These are phyloP conservation scores for Suhomyces bokatorum DNA, from an alignment of 1,139 yeast genomes.

Conservation along the genomic window DNA sequence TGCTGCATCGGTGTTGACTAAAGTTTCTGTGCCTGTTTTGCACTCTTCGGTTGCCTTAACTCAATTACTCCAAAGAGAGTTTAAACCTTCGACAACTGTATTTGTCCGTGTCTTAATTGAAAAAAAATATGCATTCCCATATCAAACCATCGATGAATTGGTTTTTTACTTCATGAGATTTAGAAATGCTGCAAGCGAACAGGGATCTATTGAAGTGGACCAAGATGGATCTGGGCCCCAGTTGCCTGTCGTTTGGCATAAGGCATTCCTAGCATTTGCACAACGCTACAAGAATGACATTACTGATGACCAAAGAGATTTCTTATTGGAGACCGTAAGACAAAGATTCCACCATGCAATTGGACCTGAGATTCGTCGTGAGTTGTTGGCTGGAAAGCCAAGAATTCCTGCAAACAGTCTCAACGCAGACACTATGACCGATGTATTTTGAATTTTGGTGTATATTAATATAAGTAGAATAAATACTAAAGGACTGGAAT, in stretches of 20 bases:
- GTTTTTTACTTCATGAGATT: conserved; percentile 96
- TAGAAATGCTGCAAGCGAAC: conserved; percentile 53
- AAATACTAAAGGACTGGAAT: neutral
- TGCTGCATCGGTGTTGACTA: conserved; percentile 87
- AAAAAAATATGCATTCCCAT: conserved; percentile 94
- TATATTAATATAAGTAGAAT: neutral
- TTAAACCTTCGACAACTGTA: conserved; percentile 84
- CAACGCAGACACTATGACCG: conserved; percentile 40
- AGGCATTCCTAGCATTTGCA: conserved; percentile 89
- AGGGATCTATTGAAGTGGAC: conserved; percentile 28
- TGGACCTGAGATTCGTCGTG: conserved; percentile 94
- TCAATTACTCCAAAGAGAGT: conserved; percentile 79
- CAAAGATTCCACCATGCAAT: conserved; percentile 86
- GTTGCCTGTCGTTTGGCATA: conserved; percentile 96
- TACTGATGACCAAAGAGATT: conserved; percentile 95
- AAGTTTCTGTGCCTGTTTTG: conserved; percentile 88
- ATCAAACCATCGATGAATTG: conserved; percentile 90
- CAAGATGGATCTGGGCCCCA: conserved; percentile 48
- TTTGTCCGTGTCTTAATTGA: conserved; percentile 87
- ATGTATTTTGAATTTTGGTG: conserved; percentile 32
- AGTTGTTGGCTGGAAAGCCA: conserved; percentile 75
- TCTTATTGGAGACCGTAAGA: conserved; percentile 84
- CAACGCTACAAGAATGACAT: conserved; percentile 96
- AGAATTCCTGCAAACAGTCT: conserved; percentile 31
- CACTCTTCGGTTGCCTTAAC: conserved; percentile 96